phyloP scores from a whole-genome alignment of 2,329 filamentous ascomycete species.

The Blumeriella jaapii region DNA sequence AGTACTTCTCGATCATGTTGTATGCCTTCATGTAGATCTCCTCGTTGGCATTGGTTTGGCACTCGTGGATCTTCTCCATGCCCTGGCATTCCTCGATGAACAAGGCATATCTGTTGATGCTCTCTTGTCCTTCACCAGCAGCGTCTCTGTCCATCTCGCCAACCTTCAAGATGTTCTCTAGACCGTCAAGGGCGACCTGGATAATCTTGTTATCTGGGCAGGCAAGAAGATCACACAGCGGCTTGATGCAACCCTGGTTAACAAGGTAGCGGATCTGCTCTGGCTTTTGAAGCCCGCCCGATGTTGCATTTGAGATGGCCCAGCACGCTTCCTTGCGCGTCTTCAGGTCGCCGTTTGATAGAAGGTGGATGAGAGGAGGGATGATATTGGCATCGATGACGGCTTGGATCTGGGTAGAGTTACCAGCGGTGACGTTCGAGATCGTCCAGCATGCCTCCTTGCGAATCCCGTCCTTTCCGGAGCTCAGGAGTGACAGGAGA shows the following conservation, averaged over 20 bases:
- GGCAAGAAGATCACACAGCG: conserved; percentile 83
- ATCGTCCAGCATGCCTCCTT: conserved; percentile 99
- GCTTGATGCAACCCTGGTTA: conserved; percentile 88
- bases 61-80: conserved; percentile 99
- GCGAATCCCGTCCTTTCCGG: conserved; percentile 95
- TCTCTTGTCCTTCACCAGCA: conserved; percentile 58
- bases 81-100: conserved; percentile 98
- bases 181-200: conserved; percentile 90
- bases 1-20: conserved; percentile 99
- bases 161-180: conserved; percentile 99
- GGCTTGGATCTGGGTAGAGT: conserved; percentile 93
- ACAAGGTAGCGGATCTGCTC: conserved; percentile 97
- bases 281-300: conserved; percentile 93
- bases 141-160: conserved; percentile 97
- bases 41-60: conserved; percentile 99
- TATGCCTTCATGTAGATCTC: conserved; percentile 99
- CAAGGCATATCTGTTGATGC: conserved; percentile 91
- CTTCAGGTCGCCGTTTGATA: conserved; percentile 97
- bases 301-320: conserved; percentile 98
- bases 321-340: conserved; percentile 98
- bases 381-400: conserved; percentile 97
- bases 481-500: conserved; percentile 86
- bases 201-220: conserved; percentile 99
- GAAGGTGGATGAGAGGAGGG: conserved; percentile 85
- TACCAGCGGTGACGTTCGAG: conserved; percentile 96